Evolutionary conservation across 495 filamentous ascomycete species (phyloP), one percentile per base, ranked within the genome.

Genomic region (Hamigera avellanea): DNA sequence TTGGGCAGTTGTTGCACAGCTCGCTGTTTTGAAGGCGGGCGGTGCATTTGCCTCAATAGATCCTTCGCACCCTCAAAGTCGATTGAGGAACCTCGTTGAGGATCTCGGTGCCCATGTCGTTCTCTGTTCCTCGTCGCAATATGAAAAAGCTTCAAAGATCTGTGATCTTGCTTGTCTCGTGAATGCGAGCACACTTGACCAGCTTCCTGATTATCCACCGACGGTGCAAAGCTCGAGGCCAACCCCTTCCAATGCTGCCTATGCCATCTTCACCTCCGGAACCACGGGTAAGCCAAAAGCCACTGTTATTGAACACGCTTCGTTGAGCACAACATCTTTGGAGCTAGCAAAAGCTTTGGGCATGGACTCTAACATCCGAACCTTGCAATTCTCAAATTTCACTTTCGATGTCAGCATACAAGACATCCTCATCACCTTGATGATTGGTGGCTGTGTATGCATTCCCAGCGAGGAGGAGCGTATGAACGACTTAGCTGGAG

Each of bases 361-460:
- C 8, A 67, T 81, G 29, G 54, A 66, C 25, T 45, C 64, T 0
- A 47, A 53, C 0, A 73, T 72, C 12, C 68, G 81, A 6, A 67
- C 77, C 6, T 63, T 86, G 43, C 80, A 86, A 40, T 74, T 81
- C 36, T 76, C 80, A 1, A 75, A 75, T 31, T 81, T 76, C 46
- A 75, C 75, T 1, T 81, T 81, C 26, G 82, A 87, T 40, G 69
- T 76, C 19, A 74, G 75, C 29, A 61, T 84, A 14, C 49, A 72
- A 3, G 81, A 86, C 37, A 74, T 81, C 3, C 70, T 82, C 35
- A 73, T 76, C 4, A 76, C 76, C 0, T 55, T 87, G 1, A 73
- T 75, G 16, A 53, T 57, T 3, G 79, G 78, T 19, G 78, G 73
- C 3, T 80, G 75, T 39, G 61, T 82, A 7, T 83, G 78, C 47